Evolutionary conservation across 768 basidiomycete species (phyloP).

Genomic region (Podaxis rugospora): DNA sequence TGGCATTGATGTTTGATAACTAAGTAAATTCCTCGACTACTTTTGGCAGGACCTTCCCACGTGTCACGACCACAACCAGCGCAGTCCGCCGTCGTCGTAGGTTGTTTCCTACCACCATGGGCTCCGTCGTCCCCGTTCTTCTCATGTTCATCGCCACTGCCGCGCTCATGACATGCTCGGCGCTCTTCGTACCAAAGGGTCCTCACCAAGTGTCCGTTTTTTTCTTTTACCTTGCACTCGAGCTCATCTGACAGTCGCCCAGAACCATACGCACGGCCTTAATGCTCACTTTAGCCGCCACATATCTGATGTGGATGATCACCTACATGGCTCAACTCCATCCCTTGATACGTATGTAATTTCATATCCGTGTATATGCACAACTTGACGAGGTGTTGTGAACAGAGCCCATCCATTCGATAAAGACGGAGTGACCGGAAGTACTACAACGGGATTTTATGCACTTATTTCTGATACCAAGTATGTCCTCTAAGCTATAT

Average conservation of each 20-base stretch:
- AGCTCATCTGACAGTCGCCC: not conserved
- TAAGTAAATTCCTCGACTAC: too few species aligned
- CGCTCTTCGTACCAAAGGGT: conserved; percentile 78
- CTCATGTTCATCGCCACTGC: conserved; percentile 61
- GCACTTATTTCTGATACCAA: conserved; percentile 28
- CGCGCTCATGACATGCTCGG: conserved; percentile 59
- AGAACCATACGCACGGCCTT: conserved; percentile 82
- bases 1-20: too few species aligned
- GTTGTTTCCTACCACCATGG: conserved; percentile 39
- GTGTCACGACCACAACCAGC: not conserved
- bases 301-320: conserved; percentile 96
- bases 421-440: conserved; percentile 11
- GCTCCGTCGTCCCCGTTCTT: conserved; percentile 65
- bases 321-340: conserved; percentile 96
- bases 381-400: not conserved
- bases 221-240: not conserved
- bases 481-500: conserved; percentile 14
- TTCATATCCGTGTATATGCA: not conserved
- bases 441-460: not conserved
- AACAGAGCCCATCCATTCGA: conserved; percentile 20
- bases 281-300: conserved; percentile 73
- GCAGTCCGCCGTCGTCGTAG: not conserved
- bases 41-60: not conserved
- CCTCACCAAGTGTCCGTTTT: conserved; percentile 80
- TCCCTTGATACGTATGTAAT: conserved; percentile 73